Evolutionary conservation across 169 alveolate genomes (phyloP).

Genomic region (Eimeria zaria): DNA sequence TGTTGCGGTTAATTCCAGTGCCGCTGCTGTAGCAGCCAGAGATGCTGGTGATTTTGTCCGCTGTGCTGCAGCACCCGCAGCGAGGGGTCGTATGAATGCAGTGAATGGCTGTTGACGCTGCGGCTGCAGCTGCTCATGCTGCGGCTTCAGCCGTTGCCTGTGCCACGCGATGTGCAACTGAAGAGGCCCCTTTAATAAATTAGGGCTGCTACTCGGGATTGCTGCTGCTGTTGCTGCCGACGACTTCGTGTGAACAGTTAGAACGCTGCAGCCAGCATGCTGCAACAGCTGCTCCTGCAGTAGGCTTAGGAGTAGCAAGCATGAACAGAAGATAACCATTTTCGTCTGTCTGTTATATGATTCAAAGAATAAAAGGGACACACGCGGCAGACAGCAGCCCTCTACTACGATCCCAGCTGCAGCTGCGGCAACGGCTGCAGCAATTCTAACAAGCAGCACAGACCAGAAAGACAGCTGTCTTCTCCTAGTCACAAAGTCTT

Average conservation of each 20-base stretch:
- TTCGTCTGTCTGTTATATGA: background rate
- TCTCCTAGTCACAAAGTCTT: background rate
- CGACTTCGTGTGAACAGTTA: background rate
- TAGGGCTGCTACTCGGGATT: background rate
- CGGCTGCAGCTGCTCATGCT: background rate
- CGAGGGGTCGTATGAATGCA: background rate
- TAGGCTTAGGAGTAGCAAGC: background rate
- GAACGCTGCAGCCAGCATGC: background rate
- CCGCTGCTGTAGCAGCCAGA: slow-evolving; percentile 1
- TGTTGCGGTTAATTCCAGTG: background rate
- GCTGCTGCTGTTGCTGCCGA: slow-evolving; percentile 30
- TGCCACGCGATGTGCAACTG: background rate
- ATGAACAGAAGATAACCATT: background rate
- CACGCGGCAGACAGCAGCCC: background rate
- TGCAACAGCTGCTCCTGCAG: slow-evolving; percentile 5
- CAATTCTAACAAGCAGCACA: background rate
- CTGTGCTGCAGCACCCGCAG: background rate
- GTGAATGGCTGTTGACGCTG: background rate
- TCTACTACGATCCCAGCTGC: slow-evolving; percentile 6
- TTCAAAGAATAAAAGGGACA: background rate
- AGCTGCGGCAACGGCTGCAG: background rate
- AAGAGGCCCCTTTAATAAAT: background rate
- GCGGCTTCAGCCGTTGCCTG: background rate
- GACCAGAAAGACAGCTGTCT: background rate
- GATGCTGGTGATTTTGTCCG: background rate